phyloP scores from a whole-genome alignment of 1,284 basidiomycete genomes.

The Ceratobasidium theobromae region DNA sequence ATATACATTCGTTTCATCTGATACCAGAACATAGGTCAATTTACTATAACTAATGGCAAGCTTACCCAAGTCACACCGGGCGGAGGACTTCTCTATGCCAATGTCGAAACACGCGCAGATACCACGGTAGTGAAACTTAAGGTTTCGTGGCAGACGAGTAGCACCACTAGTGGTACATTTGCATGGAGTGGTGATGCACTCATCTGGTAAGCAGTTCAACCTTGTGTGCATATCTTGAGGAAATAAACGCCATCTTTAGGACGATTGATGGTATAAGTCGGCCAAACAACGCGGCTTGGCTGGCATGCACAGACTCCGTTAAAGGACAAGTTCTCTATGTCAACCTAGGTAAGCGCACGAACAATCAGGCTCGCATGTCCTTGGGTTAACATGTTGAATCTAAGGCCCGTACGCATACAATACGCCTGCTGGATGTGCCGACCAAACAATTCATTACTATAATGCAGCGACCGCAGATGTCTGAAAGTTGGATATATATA shows the following conservation, averaged over 20 bases:
- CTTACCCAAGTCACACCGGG: conserved; percentile 30
- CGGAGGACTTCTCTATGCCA: conserved; percentile 48
- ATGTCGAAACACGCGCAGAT: conserved; percentile 52
- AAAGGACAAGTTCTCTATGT: conserved; percentile 54
- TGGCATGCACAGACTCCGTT: conserved; percentile 51
- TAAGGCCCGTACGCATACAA: conserved; percentile 50
- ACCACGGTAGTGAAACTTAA: conserved; percentile 53
- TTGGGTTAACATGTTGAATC: not conserved
- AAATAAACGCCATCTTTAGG: not conserved
- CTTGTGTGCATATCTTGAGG: conserved; percentile 16
- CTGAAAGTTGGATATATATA: conserved; percentile 9
- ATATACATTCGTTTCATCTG: conserved; percentile 43
- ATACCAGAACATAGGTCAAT: conserved; percentile 54
- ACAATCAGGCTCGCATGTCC: not conserved
- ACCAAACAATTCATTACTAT: conserved; percentile 65
- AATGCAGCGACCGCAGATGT: conserved; percentile 50
- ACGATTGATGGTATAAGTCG: conserved; percentile 19
- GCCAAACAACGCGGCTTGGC: conserved; percentile 38
- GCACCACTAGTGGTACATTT: conserved; percentile 43
- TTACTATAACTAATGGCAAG: conserved; percentile 35
- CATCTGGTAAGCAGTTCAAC: conserved; percentile 38
- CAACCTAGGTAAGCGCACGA: conserved; percentile 52
- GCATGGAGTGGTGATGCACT: conserved; percentile 41
- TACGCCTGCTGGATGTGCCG: conserved; percentile 56
- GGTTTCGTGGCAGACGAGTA: conserved; percentile 53